phyloP scores from a whole-genome alignment of 768 basidiomycete species.

The Russula ochroleuca region DNA sequence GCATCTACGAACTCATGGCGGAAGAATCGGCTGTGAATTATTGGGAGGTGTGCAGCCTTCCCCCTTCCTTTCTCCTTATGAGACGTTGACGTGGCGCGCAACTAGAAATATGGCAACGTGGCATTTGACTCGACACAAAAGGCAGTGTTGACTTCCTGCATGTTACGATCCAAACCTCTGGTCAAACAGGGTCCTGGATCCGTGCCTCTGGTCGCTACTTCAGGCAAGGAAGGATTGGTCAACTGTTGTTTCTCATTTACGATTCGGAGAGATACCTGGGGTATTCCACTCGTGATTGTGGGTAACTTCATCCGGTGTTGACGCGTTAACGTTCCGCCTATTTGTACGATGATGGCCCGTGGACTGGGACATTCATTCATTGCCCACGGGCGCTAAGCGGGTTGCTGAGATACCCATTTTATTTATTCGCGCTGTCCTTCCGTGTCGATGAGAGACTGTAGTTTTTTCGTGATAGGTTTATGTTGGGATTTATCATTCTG shows the following conservation, averaged over 20 bases:
- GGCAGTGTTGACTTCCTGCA: slow-evolving; percentile 88
- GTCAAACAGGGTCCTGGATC: slow-evolving; percentile 41
- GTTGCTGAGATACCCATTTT: not conserved
- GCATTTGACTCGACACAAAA: slow-evolving; percentile 91
- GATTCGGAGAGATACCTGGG: slow-evolving; percentile 78
- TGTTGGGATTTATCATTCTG: not conserved
- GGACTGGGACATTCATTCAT: not conserved
- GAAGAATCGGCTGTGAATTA: slow-evolving; percentile 96
- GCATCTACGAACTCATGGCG: slow-evolving; percentile 98
- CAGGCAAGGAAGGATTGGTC: slow-evolving; percentile 68
- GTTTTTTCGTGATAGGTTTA: not conserved
- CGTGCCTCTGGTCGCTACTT: slow-evolving; percentile 30
- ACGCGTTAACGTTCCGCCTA: not conserved
- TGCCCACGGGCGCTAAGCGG: not conserved
- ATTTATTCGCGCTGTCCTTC: not conserved
- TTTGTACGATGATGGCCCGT: not conserved
- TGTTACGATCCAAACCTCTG: slow-evolving; percentile 72
- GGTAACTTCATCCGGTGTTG: slow-evolving; percentile 75
- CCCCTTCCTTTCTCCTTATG: not conserved
- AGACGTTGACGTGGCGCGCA: not conserved
- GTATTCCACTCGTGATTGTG: slow-evolving; percentile 86
- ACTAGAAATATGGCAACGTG: slow-evolving; percentile 89
- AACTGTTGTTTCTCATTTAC: slow-evolving; percentile 92
- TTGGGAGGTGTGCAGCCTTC: slow-evolving; percentile 69
- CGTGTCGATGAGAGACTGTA: slow-evolving; percentile 1